phyloP scores from a whole-genome alignment of 805 yeast genomes.

The Lipomyces chichibuensis region DNA sequence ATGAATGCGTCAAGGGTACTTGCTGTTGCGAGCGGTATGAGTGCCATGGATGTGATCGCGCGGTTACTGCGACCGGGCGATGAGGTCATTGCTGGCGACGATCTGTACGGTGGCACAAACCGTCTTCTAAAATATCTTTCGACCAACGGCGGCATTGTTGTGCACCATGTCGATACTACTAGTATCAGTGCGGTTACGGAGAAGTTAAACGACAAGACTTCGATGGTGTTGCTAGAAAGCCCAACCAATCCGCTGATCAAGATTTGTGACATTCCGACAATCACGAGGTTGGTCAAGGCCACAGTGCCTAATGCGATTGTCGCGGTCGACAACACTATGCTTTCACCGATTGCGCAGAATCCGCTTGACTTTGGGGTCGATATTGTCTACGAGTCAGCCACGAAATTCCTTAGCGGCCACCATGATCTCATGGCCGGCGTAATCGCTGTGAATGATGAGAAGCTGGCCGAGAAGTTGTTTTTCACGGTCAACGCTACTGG shows the following conservation, averaged over 20 bases:
- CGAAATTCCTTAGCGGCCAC: constrained; percentile 74
- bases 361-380: constrained; percentile 88
- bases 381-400: constrained; percentile 90
- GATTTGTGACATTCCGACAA: constrained; percentile 74
- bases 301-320: constrained; percentile 68
- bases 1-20: constrained; percentile 77
- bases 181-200: constrained; percentile 61
- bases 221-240: constrained; percentile 80
- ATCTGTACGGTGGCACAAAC: constrained; percentile 91
- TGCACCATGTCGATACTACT: constrained; percentile 82
- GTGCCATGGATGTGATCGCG: constrained; percentile 83
- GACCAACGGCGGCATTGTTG: constrained; percentile 64
- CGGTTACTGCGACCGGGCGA: constrained; percentile 78
- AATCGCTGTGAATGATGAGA: constrained; percentile 66
- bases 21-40: constrained; percentile 92
- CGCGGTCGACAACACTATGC: constrained; percentile 95
- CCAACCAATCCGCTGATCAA: constrained; percentile 94
- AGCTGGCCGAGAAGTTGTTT: constrained; percentile 69
- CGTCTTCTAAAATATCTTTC: constrained; percentile 75
- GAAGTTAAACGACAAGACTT: constrained; percentile 61
- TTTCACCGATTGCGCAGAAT: constrained; percentile 84
- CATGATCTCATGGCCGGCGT: constrained; percentile 98
- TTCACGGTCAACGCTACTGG: constrained; percentile 88
- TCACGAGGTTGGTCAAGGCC: constrained; percentile 66
- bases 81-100: constrained; percentile 92